phyloP scores from a whole-genome alignment of 371 early-diverging fungal genomes.

The Mucor plumbeus region DNA sequence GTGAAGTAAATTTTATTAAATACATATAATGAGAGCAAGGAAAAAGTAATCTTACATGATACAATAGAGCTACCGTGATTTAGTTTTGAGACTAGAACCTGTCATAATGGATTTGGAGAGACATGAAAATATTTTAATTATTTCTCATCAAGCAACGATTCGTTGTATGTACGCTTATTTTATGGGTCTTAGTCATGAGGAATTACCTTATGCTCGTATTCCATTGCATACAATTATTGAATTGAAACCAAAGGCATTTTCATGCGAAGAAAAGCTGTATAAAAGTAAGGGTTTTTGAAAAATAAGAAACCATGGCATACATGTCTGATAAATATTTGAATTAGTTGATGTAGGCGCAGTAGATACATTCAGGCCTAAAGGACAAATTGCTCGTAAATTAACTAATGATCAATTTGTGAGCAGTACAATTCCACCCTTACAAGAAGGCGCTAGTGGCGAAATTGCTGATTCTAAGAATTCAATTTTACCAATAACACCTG shows the following conservation, averaged over 20 bases:
- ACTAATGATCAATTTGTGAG: slow-evolving; percentile 26
- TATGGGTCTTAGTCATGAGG: slow-evolving; percentile 86
- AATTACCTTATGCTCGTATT: slow-evolving; percentile 94
- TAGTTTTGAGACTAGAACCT: slow-evolving; percentile 67
- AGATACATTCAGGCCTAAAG: slow-evolving; percentile 80
- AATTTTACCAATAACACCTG: slow-evolving; percentile 34
- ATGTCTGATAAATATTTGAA: no score
- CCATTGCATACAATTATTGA: slow-evolving; percentile 97
- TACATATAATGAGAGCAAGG: no score
- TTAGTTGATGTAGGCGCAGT: slow-evolving; percentile 85
- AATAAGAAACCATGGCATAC: no score
- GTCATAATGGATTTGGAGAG: slow-evolving; percentile 98
- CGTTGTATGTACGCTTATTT: slow-evolving; percentile 95
- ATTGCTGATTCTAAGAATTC: slow-evolving; percentile 37
- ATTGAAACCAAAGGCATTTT: slow-evolving; percentile 93
- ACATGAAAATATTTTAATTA: slow-evolving; percentile 93
- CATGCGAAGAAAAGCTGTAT: slow-evolving; percentile 88
- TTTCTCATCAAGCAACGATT: slow-evolving; percentile 94
- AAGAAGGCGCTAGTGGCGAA: slow-evolving; percentile 51
- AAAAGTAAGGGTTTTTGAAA: slow-evolving; percentile 47
- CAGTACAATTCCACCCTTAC: slow-evolving; percentile 2
- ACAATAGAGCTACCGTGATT: slow-evolving; percentile 74
- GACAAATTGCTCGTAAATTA: slow-evolving; percentile 25
- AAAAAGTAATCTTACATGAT: background rate
- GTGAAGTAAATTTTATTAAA: no score